phyloP scores from a whole-genome alignment of 495 filamentous ascomycete species.

The Xylaria palmicola region DNA sequence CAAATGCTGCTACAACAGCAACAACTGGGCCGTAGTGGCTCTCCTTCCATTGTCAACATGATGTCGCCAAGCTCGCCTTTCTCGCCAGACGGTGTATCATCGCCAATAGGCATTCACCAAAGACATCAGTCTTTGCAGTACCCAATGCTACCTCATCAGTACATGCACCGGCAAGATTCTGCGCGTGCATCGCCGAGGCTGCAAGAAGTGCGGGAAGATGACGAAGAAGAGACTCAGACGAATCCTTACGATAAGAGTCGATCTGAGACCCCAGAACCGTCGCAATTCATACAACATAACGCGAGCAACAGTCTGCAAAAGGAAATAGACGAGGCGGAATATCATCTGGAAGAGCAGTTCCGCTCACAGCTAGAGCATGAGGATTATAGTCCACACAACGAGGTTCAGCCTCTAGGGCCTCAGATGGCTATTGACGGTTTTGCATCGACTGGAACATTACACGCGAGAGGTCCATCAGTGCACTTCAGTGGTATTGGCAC shows the following conservation, averaged over 20 bases:
- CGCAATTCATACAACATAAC: conserved; percentile 39
- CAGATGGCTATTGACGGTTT: conserved; percentile 16
- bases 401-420: conserved; percentile 34
- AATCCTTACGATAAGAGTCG: conserved; percentile 48
- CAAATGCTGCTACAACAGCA: conserved; percentile 54
- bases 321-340: conserved; percentile 83
- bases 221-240: conserved; percentile 53
- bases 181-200: conserved; percentile 56
- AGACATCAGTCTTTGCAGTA: conserved; percentile 60
- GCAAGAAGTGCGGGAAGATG: conserved; percentile 53
- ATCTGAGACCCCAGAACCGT: conserved; percentile 48
- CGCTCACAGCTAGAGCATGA: conserved; percentile 70
- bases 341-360: conserved; percentile 74
- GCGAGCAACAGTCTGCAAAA: conserved; percentile 65
- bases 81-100: conserved; percentile 45
- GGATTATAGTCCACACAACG: conserved; percentile 55
- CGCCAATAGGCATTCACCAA: conserved; percentile 47
- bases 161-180: conserved; percentile 47
- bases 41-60: conserved; percentile 54
- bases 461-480: conserved; percentile 41
- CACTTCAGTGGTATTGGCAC: conserved; percentile 47
- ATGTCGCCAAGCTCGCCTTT: conserved; percentile 54
- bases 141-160: conserved; percentile 55
- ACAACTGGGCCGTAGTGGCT: conserved; percentile 53
- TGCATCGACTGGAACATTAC: conserved; percentile 22